Percentiles rank a stretch among this genome's conserved stretches.
Conservation (phyloP, 371 early-diverging fungal genomes). For the Mortierella polycephala region DNA sequence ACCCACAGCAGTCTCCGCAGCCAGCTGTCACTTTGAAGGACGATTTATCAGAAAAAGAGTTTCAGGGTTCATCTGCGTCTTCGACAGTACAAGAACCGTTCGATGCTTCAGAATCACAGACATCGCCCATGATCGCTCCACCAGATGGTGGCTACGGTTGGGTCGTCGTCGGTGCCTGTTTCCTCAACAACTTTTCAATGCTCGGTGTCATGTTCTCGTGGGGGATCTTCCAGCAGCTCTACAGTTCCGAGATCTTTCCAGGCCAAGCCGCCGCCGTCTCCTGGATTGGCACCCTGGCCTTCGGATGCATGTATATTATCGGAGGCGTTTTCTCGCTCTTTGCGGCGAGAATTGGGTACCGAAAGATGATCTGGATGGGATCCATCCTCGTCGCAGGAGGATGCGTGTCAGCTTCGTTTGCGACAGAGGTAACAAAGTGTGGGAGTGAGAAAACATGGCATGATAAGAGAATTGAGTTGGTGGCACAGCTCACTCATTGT, state of each 20-base stretch:
- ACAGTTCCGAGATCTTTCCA: constrained; percentile 31
- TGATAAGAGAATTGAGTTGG: no score
- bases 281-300: constrained; percentile 50
- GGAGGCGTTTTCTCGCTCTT: constrained; percentile 37
- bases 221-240: constrained; percentile 66
- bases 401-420: constrained; percentile 46
- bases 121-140: constrained; percentile 9
- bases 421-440: constrained; percentile 35
- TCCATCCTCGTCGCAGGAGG: constrained; percentile 40
- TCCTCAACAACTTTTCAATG: constrained; percentile 67
- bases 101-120: constrained; percentile 1
- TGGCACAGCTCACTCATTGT: background rate
- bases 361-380: constrained; percentile 39
- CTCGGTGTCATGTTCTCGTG: constrained; percentile 66
- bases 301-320: constrained; percentile 41
- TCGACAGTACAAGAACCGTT: background rate
- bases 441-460: background rate
- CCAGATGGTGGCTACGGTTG: constrained; percentile 57
- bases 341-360: constrained; percentile 44
- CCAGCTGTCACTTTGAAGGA: no score
- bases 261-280: constrained; percentile 48
- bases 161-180: constrained; percentile 61
- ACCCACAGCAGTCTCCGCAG: no score
- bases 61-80: background rate
- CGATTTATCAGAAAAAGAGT: no score